A percentile compares a stretch with the other conserved stretches of the same genome.
Evolutionary conservation across 805 yeast species (phyloP).

Genomic region (Yamadazyma phyllophila): DNA sequence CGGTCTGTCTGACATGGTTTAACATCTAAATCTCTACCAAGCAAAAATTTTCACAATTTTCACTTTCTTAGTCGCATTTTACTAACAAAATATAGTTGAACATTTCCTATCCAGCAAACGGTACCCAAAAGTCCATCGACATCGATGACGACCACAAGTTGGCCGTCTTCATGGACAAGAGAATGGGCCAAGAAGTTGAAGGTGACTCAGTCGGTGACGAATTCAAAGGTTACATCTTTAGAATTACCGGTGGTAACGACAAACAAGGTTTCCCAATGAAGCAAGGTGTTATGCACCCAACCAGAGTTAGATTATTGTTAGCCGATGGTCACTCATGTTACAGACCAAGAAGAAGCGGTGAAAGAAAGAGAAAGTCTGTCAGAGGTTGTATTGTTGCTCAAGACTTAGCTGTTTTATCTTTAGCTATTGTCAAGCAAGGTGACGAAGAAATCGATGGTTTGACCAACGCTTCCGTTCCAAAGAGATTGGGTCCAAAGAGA

Average conservation of each 20-base stretch:
- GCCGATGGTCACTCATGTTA: conserved; percentile 95
- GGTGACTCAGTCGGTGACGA: conserved; percentile 98
- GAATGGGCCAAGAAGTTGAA: conserved; percentile 99
- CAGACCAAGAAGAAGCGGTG: conserved; percentile 99
- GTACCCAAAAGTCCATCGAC: conserved; percentile 97
- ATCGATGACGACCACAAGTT: conserved; percentile 99
- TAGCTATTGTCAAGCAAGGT: conserved; percentile 95
- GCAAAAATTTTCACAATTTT: conserved; percentile 1
- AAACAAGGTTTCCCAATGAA: conserved; percentile 99
- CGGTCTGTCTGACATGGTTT: too few relatives aligned
- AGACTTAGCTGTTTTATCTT: conserved; percentile 94
- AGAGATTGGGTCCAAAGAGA: conserved; percentile 99
- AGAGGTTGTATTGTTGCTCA: conserved; percentile 99
- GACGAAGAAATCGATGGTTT: conserved; percentile 93
- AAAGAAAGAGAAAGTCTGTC: conserved; percentile 99
- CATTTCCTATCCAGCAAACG: conserved; percentile 99
- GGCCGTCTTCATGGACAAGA: conserved; percentile 98
- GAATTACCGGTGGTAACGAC: conserved; percentile 99
- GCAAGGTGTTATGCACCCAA: conserved; percentile 99
- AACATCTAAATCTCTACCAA: background rate
- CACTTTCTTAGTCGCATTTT: background rate
- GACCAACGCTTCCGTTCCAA: conserved; percentile 92
- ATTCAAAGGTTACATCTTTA: conserved; percentile 98
- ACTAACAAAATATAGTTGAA: conserved; percentile 66
- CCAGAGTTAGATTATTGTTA: conserved; percentile 96